Conservation (phyloP, 2,329 filamentous ascomycete genomes). For the Cladobotryum mycophilum region DNA sequence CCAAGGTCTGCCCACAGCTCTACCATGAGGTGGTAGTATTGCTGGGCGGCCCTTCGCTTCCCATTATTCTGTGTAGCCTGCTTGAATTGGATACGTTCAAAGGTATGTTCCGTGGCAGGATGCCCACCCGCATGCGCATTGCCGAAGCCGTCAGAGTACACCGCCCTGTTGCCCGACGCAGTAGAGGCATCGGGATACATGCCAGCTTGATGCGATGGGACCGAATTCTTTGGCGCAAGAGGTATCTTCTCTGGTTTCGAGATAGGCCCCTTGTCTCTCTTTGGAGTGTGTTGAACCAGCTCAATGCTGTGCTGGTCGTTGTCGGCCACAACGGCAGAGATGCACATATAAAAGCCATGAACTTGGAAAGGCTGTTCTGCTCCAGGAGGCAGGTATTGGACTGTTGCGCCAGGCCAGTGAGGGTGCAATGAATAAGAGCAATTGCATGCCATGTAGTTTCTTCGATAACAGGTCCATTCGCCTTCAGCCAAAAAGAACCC, state of each 20-base stretch:
- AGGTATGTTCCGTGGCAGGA: conserved; percentile 52
- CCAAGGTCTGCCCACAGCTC: conserved; percentile 71
- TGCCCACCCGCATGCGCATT: conserved; percentile 24
- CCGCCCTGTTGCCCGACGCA: conserved; percentile 19
- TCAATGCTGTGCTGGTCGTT: conserved; percentile 71
- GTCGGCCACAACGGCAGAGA: conserved; percentile 76
- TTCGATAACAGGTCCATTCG: conserved; percentile 87
- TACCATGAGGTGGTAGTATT: conserved; percentile 87
- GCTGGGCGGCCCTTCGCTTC: conserved; percentile 81
- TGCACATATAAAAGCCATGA: conserved; percentile 72
- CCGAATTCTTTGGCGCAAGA: conserved; percentile 60
- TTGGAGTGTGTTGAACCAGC: conserved; percentile 84
- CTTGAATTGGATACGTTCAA: conserved; percentile 92
- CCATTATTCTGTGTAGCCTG: conserved; percentile 91
- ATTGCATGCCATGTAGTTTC: conserved; percentile 85
- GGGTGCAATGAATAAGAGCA: conserved; percentile 70
- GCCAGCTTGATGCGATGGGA: conserved; percentile 42
- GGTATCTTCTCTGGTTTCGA: conserved; percentile 64
- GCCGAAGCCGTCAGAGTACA: conserved; percentile 40
- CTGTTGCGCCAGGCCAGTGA: conserved; percentile 36
- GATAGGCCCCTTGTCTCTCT: conserved; percentile 81
- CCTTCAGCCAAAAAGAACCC: conserved; percentile 77
- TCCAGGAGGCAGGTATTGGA: conserved; percentile 45
- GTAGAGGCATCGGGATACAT: conserved; percentile 36
- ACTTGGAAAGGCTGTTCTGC: conserved; percentile 57